Conservation (phyloP, 768 basidiomycete species). For the Psilocybe azurescens region DNA sequence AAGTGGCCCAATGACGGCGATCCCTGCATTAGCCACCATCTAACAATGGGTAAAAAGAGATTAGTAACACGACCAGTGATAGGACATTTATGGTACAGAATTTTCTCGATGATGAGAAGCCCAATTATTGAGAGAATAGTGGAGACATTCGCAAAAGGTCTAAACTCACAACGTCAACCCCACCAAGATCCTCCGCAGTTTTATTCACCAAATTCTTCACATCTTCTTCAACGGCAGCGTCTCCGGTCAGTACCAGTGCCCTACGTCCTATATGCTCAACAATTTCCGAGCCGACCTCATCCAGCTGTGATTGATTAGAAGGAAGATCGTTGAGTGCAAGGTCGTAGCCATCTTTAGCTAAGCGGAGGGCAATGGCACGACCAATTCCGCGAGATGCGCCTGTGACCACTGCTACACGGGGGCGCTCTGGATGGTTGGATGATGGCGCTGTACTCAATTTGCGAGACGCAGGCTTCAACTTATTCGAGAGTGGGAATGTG, state of each 20-base stretch:
- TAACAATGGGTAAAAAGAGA: constrained; percentile 10
- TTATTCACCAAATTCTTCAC: constrained; percentile 44
- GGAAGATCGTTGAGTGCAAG: constrained; percentile 49
- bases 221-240: constrained; percentile 45
- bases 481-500: too few relatives aligned
- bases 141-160: too few relatives aligned
- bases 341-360: constrained; percentile 52
- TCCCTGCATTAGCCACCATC: constrained; percentile 55
- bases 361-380: constrained; percentile 48
- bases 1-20: constrained; percentile 22
- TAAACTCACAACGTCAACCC: constrained; percentile 50
- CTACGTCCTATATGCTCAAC: constrained; percentile 25
- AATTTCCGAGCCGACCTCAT: constrained; percentile 31
- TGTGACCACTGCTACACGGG: constrained; percentile 32
- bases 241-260: constrained; percentile 30
- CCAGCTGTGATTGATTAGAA: constrained; percentile 30
- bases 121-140: too few relatives aligned
- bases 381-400: constrained; percentile 50
- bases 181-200: constrained; percentile 39
- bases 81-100: too few relatives aligned
- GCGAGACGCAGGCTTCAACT: background rate
- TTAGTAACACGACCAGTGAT: too few relatives aligned
- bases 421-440: background rate
- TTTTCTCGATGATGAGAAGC: too few relatives aligned
- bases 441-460: background rate